Evolutionary conservation across 2,329 filamentous ascomycete genomes (phyloP), one percentile per base, ranked within the genome.

Genomic region (Septoria petroselini): DNA sequence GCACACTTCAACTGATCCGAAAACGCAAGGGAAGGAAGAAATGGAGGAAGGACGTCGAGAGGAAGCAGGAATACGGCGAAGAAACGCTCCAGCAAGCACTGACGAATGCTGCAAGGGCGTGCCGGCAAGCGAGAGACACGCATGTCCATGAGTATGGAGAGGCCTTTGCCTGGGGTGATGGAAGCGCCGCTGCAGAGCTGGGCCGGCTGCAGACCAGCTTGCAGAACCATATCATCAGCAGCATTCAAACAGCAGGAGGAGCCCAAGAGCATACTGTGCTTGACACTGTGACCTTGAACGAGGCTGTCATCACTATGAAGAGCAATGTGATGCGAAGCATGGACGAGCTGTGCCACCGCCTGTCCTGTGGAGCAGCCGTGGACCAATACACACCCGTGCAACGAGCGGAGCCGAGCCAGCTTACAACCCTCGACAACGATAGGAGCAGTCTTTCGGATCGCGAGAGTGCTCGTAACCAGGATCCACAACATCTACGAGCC

Each of bases 161-260:
- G 41, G 49, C 61, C 17, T 65, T 72, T 42, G 60, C 61, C 17
- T 54, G 65, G 17, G 71, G 71, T 23, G 71, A 74, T 59, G 63
- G 68, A 68, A 55, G 62, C 63, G 66, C 44, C 14, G 42, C 49
- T 4, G 31, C 46, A 12, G 41, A 55, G 33, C 44, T 59, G 17
- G 48, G 68, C 4, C 67, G 70, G 48, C 65, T 72, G 17, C 65
- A 68, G 11, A 61, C 71, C 6, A 59, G 66, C n/a, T 61, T 73
- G 49, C 69, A 72, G 51, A 65, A 66, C 18, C 68, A 72, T 49
- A 65, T 71, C 14, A 68, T 73, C 38, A 63, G 65, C 41, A 64
- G 64, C 41, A 56, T 73, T 15, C 66, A 71, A 48, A 35, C 9
- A 6, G 61, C 70, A 46, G 68, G 65, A n/a, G 59, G 63, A 30